phyloP scores from a whole-genome alignment of 2,329 filamentous ascomycete genomes.

The Colletotrichum ledebouriae region DNA sequence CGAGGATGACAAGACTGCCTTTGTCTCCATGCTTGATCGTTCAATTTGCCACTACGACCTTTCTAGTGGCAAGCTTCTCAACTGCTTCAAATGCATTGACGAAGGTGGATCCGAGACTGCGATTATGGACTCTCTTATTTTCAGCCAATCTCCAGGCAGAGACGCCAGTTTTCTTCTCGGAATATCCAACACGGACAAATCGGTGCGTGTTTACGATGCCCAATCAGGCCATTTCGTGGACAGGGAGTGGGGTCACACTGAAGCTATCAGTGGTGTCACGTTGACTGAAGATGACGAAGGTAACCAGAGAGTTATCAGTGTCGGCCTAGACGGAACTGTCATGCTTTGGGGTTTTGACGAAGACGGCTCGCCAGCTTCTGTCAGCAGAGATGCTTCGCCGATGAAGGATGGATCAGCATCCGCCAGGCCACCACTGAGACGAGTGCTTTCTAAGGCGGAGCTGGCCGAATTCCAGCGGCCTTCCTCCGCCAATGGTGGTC shows the following conservation, averaged over 20 bases:
- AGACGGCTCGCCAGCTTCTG: slow-evolving; percentile 56
- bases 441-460: slow-evolving; percentile 89
- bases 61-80: slow-evolving; percentile 75
- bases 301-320: slow-evolving; percentile 75
- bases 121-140: slow-evolving; percentile 82
- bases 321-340: slow-evolving; percentile 83
- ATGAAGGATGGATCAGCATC: slow-evolving; percentile 64
- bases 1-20: slow-evolving; percentile 69
- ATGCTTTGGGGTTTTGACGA: slow-evolving; percentile 80
- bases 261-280: slow-evolving; percentile 88
- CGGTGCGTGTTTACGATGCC: slow-evolving; percentile 88
- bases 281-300: slow-evolving; percentile 73
- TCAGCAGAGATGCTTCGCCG: slow-evolving; percentile 67
- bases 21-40: slow-evolving; percentile 72
- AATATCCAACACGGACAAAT: slow-evolving; percentile 96
- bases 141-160: slow-evolving; percentile 67
- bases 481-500: slow-evolving; percentile 60
- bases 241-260: slow-evolving; percentile 94
- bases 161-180: slow-evolving; percentile 80
- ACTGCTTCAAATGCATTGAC: slow-evolving; percentile 86
- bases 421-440: slow-evolving; percentile 80
- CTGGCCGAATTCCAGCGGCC: slow-evolving; percentile 81
- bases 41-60: slow-evolving; percentile 74
- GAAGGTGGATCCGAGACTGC: slow-evolving; percentile 85
- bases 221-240: slow-evolving; percentile 83